Base-by-base conservation (phyloP, 768 basidiomycete species). In the Boletus subcaerulescens region DNA sequence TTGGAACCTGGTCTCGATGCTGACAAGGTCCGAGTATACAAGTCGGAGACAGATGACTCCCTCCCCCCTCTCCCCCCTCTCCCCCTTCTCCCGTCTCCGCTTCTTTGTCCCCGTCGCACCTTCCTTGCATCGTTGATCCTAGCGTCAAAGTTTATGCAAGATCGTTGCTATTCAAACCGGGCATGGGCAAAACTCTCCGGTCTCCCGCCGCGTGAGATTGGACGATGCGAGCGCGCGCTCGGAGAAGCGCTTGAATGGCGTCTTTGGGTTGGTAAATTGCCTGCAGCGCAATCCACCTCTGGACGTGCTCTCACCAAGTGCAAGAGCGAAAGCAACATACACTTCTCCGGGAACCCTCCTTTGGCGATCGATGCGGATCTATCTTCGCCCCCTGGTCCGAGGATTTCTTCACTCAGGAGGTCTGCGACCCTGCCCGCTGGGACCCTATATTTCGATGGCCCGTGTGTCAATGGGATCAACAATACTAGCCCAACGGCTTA, bases 111-210 rank as follows among this genome's bases (percentile, higher is more conserved):
- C 3, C 83, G 94, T 26, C 82, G 94, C 24, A 83, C 92, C 0
- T 97, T 98, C 71, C 77, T 97, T 10, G 92, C 92, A 0, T 85
- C 91, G 0, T 76, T 98, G 40, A 92, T 98, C 52, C 78, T 93
- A 48, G 95, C 94, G 0, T 88, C 89, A 15, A 98, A 98, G 63
- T 95, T 95, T 67, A 84, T 89, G 57, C 93, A 95, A 74, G 94
- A 98, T 65, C 86, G 91, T 48, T 92, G 90, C 41, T 97, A 95
- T 63, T 93, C 91, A 14, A 96, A 97, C 68, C 83, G 85, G 26
- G 93, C 94, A 17, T 97, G 95, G 95, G 89, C 91, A 2, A 93
- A 94, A 65, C 80, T 98, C 7, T 90, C 89, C n/a, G 93, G 93
- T 17, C 79, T 98, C 3, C 83, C 87, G 0, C 84, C 91, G 5